Base-by-base conservation (phyloP, 2,329 filamentous ascomycete genomes). In the Hymenotorrendiella dingleyae region DNA sequence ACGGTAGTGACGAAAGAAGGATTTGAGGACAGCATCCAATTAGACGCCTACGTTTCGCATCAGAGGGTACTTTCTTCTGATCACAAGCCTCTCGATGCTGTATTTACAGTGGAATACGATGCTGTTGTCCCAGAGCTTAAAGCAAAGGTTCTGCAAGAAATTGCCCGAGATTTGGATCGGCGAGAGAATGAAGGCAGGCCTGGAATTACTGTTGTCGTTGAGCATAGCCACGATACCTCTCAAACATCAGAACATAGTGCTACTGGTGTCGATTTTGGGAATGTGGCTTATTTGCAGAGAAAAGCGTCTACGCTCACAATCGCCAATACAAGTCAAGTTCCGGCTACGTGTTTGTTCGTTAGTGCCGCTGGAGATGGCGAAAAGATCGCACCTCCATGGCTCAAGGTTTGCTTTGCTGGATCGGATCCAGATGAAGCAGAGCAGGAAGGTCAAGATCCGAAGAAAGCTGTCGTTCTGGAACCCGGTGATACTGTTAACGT, bases 61-160 rank as follows among this genome's bases (percentile, higher is more conserved):
- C 93, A 97, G 62, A 76, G 85, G 14, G 82, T 98, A 19, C 76
- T 86, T 12, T 95, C 91, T 1, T 97, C 91, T 0, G 93, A 98
- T 56, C 93, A 98, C 65, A 98, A 98, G 62, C 94, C 93, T 0
- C 68, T 98, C 2, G 78, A 82, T 45, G 87, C 89, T 1, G 70
- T 90, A 1, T 97, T 97, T 59, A 83, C 78, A 0, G 66, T 98
- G 6, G 82, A 84, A 33, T 96, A 93, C 59, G 86, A 96, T 49
- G 84, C 86, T 0, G 86, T 95, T 1, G 80, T 94, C 0, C 85
- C 89, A 0, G 82, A 91, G 21, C 68, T 95, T 20, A 96, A 94
- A 61, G 79, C 87, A 1, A 83, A 80, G 49, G 72, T 97, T 0
- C 85, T 95, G 48, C 80, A 86, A 43, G 89, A 97, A 58, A 86